Percentiles rank a stretch among this genome's conserved stretches.
These are phyloP conservation scores for Fusarium sp. DNA, from an alignment of 2,329 filamentous ascomycete species.

Conservation along the genomic window DNA sequence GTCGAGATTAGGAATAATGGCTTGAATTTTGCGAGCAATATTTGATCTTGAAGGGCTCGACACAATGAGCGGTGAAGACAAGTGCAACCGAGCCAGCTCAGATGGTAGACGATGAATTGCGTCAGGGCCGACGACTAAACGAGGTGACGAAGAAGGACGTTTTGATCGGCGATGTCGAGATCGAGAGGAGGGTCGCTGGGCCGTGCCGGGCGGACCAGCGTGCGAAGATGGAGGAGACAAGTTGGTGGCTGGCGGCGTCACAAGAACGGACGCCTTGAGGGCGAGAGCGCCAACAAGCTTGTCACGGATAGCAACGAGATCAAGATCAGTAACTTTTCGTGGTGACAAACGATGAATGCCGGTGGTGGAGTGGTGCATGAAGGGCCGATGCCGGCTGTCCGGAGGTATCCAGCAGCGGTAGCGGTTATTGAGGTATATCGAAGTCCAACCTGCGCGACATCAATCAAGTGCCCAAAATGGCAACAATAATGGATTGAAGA, in stretches of 20 bases:
- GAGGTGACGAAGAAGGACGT: slow-evolving; percentile 37
- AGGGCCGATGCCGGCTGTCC: slow-evolving; percentile 21
- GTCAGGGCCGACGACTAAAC: slow-evolving; percentile 49
- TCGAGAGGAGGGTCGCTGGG: slow-evolving; percentile 5
- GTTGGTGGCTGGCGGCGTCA: slow-evolving; percentile 28
- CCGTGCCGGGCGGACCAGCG: not conserved
- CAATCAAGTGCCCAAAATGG: slow-evolving; percentile 19
- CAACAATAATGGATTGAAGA: not conserved
- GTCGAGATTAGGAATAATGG: slow-evolving; percentile 48
- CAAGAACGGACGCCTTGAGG: slow-evolving; percentile 26
- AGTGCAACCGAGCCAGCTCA: slow-evolving; percentile 47
- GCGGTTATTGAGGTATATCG: not conserved
- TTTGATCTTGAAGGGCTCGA: slow-evolving; percentile 51
- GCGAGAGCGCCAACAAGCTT: slow-evolving; percentile 21
- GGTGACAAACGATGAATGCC: slow-evolving; percentile 14
- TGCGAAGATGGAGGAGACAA: slow-evolving; percentile 23
- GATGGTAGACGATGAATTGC: slow-evolving; percentile 46
- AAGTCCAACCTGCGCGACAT: slow-evolving; percentile 10
- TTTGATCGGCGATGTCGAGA: not conserved
- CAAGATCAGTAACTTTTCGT: slow-evolving; percentile 25
- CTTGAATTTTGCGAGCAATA: slow-evolving; percentile 47
- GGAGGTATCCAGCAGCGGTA: not conserved
- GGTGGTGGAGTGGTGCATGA: slow-evolving; percentile 16
- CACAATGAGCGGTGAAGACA: slow-evolving; percentile 50
- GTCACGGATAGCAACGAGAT: slow-evolving; percentile 26